Evolutionary conservation across 495 filamentous ascomycete species (phyloP).

Genomic region (Beverwykella pulmonaria): DNA sequence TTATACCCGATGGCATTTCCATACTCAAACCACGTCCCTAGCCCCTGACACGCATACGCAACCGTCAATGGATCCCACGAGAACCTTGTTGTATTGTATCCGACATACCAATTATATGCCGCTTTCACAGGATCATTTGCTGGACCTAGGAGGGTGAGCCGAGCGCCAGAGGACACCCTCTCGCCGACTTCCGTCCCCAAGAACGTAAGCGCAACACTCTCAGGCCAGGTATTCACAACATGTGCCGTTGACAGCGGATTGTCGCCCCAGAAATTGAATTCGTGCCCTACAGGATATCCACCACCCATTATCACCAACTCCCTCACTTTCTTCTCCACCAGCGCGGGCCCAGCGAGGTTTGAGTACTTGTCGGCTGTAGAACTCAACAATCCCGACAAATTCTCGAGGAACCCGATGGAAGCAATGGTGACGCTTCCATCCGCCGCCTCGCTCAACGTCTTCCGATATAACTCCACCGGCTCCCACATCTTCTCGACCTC

Average conservation of each 20-base stretch:
- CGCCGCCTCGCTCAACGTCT: constrained; percentile 42
- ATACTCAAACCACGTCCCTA: constrained; percentile 27
- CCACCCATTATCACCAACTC: constrained; percentile 56
- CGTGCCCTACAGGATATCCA: constrained; percentile 48
- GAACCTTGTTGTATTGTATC: constrained; percentile 39
- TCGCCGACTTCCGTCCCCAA: constrained; percentile 47
- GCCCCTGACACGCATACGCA: constrained; percentile 44
- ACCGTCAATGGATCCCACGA: constrained; percentile 54
- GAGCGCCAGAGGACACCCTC: constrained; percentile 45
- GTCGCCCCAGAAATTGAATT: constrained; percentile 51
- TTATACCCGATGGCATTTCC: constrained; percentile 16
- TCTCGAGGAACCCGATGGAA: constrained; percentile 43
- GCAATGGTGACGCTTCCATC: constrained; percentile 51
- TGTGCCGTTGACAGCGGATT: constrained; percentile 44
- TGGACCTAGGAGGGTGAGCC: constrained; percentile 40
- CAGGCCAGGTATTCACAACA: constrained; percentile 50
- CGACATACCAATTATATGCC: constrained; percentile 49
- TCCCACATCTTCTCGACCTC: constrained; percentile 48
- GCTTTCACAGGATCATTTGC: constrained; percentile 46
- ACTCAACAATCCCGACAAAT: constrained; percentile 47
- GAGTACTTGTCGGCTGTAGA: constrained; percentile 47
- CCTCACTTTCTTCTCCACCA: constrained; percentile 49
- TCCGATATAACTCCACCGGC: constrained; percentile 51
- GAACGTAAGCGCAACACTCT: constrained; percentile 41
- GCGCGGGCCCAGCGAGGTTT: constrained; percentile 42